phyloP scores from a whole-genome alignment of 2,329 filamentous ascomycete species.

The Venturia aucupariae region DNA sequence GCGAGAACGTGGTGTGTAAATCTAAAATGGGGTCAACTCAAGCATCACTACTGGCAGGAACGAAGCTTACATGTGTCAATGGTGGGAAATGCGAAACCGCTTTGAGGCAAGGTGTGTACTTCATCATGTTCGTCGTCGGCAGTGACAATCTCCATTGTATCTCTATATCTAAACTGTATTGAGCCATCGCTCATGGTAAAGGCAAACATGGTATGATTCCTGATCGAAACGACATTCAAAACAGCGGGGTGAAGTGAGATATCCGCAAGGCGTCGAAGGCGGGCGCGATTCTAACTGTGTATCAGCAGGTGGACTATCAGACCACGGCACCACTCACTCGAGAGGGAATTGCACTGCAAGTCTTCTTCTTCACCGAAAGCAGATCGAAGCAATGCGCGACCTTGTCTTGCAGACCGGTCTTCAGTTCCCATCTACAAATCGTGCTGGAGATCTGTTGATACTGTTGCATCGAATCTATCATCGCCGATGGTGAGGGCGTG shows the following conservation, averaged over 20 bases:
- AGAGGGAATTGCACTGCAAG: conserved; percentile 26
- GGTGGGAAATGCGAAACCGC: conserved; percentile 64
- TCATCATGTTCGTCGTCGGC: conserved; percentile 54
- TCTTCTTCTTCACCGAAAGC: conserved; percentile 56
- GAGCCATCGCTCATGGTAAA: conserved; percentile 72
- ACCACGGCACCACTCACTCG: conserved; percentile 25
- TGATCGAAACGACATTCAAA: conserved; percentile 57
- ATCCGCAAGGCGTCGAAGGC: conserved; percentile 51
- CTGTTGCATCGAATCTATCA: conserved; percentile 35
- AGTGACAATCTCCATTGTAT: conserved; percentile 60
- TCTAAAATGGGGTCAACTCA: conserved; percentile 17
- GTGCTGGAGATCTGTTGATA: conserved; percentile 61
- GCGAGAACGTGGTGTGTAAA: conserved; percentile 37
- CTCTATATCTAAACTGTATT: conserved; percentile 69
- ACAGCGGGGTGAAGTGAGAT: conserved; percentile 61
- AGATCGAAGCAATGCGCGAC: conserved; percentile 73
- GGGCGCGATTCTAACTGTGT: conserved; percentile 27
- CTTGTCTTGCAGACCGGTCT: conserved; percentile 49
- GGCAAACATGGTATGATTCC: conserved; percentile 62
- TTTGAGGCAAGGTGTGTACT: conserved; percentile 63
- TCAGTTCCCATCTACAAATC: conserved; percentile 73
- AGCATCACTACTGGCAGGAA: conserved; percentile 10
- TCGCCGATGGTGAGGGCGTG: conserved; percentile 38
- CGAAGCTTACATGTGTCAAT: conserved; percentile 42
- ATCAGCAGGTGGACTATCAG: neutral